Conservation (phyloP, 306 rosid genomes). For the Casuarina glauca region DNA sequence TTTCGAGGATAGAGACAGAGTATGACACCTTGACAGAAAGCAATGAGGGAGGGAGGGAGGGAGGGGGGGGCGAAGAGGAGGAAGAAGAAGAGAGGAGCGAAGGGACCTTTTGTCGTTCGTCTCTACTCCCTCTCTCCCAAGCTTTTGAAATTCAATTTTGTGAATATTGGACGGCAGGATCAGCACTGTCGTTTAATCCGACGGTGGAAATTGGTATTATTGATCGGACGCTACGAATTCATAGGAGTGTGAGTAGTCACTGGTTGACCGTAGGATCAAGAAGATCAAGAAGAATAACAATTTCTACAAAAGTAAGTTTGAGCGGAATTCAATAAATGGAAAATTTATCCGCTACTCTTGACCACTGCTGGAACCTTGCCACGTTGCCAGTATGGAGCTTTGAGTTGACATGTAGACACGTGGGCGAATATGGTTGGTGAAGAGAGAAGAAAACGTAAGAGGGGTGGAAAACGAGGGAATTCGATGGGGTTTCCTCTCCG, state of each 20-base stretch:
- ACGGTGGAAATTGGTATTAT: conserved; percentile 24
- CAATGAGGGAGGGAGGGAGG: conserved; percentile 25
- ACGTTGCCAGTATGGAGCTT: neutral
- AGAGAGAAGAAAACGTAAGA: neutral
- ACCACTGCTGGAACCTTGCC: conserved; percentile 2
- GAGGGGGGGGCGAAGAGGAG: conserved; percentile 24
- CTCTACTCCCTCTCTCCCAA: conserved; percentile 85
- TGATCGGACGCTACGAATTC: conserved; percentile 53
- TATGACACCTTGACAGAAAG: conserved; percentile 24
- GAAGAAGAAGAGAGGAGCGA: conserved; percentile 15
- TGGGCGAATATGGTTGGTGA: conserved; percentile 21
- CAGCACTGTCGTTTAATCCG: conserved; percentile 25
- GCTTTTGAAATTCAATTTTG: conserved; percentile 97
- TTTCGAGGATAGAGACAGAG: conserved; percentile 15
- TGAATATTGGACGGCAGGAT: conserved; percentile 68
- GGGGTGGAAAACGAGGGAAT: conserved; percentile 20
- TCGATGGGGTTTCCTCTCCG: conserved; percentile 22
- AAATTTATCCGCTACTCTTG: conserved; percentile 7
- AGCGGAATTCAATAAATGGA: neutral
- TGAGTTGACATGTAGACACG: neutral
- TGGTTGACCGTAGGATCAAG: conserved; percentile 49
- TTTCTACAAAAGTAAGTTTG: conserved; percentile 26
- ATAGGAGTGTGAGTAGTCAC: conserved; percentile 34
- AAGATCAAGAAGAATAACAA: neutral
- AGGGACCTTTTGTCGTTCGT: conserved; percentile 52